Conservation (phyloP, 129 eudicot genomes). For the Dittrichia graveolens region DNA sequence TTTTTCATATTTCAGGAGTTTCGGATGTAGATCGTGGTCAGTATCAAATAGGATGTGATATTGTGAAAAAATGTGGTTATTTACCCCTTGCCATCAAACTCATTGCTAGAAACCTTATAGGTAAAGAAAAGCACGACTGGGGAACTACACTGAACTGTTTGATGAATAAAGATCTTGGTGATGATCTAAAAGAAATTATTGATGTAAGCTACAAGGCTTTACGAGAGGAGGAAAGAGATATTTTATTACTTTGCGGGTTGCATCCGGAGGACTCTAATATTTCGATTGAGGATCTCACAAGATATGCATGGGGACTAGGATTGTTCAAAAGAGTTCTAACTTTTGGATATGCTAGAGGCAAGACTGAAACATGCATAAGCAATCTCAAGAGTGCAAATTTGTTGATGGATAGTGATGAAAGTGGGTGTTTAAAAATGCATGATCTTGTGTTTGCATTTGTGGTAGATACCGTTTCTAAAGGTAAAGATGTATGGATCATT, state of each 20-base stretch:
- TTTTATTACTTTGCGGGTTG: slow-evolving; percentile 7
- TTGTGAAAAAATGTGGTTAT: slow-evolving; percentile 14
- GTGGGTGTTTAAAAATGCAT: slow-evolving; percentile 1
- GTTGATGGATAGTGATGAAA: slow-evolving; percentile 7
- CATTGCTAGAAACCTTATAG: not conserved
- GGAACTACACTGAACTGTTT: not conserved
- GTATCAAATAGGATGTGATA: not conserved
- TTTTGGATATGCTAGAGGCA: not conserved
- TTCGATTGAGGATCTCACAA: not conserved
- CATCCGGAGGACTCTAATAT: not conserved
- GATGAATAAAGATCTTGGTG: not conserved
- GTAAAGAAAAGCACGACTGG: not conserved
- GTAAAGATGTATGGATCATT: not conserved
- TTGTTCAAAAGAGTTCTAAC: not conserved
- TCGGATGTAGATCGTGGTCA: not conserved
- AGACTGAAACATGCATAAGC: not conserved
- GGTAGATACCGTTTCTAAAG: not conserved
- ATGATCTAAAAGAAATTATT: not conserved
- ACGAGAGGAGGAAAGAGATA: not conserved
- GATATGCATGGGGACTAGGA: slow-evolving; percentile 14
- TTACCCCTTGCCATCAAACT: slow-evolving; percentile 29
- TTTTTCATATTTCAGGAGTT: not conserved
- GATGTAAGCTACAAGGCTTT: not conserved
- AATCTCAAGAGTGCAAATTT: not conserved
- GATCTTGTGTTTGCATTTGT: slow-evolving; percentile 8